Evolutionary conservation across 345 rosid genomes (phyloP).

Genomic region (Theobroma cacao): DNA sequence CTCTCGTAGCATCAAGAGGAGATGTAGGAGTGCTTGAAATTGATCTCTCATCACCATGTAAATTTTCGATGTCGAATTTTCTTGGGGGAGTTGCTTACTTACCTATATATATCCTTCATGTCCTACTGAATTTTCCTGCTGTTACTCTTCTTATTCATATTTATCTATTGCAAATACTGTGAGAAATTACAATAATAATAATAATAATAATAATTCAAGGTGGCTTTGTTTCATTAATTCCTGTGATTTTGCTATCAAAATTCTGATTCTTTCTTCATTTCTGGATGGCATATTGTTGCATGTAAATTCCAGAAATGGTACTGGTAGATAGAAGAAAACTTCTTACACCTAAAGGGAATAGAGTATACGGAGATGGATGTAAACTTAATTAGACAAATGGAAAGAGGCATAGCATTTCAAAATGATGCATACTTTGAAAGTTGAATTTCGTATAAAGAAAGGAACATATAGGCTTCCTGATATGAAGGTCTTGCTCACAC

Average conservation of each 20-base stretch:
- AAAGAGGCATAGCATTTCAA: background rate
- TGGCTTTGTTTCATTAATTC: background rate
- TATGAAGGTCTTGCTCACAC: background rate
- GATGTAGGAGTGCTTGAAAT: constrained; percentile 44
- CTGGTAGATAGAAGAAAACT: too few species aligned
- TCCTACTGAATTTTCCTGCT: background rate
- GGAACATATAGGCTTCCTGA: background rate
- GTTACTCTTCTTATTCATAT: background rate
- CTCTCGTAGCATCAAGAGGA: constrained; percentile 28
- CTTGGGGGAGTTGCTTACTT: background rate
- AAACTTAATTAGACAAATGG: background rate
- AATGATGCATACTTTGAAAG: background rate
- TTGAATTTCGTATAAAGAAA: background rate
- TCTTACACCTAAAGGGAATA: too few species aligned
- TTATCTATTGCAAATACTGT: background rate
- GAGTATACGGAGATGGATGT: background rate
- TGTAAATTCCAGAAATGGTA: background rate
- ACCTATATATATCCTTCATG: background rate
- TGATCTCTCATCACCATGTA: background rate
- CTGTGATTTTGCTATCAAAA: background rate
- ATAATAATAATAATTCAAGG: background rate
- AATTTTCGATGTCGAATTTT: background rate
- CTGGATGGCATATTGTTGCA: background rate
- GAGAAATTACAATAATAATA: too few species aligned
- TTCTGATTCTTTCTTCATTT: background rate